Evolutionary conservation across 176 grass and related monocot species (phyloP), one percentile per base, ranked within the genome.

Genomic region (Melocanna baccifera): DNA sequence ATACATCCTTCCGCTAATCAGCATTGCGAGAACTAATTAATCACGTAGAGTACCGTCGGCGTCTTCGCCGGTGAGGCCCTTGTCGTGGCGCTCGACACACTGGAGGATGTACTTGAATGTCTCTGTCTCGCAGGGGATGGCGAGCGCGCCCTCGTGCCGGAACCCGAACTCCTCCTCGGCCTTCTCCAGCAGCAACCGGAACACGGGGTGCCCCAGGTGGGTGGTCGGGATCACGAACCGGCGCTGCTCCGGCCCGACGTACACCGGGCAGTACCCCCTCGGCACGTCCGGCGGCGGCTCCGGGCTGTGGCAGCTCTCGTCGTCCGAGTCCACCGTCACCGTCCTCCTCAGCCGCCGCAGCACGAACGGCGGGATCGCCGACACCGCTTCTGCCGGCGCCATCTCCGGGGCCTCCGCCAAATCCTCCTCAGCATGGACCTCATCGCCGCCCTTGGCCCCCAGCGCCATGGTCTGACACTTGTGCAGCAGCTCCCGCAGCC

Each of bases 91-190:
- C 52, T 91, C 79, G 81, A 93, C 84, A 80, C 92, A 93, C 87
- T 98, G 92, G 77, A 98, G 93, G 36, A 98, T 98, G 89, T 95
- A 95, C 85, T 92, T 93, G 73, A 98, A 98, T 7, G 93, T 71
- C 83, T 98, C 88, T 16, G 85, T 89, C 43, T 98, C 96, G 82
- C 91, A 89, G 20, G 93, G 96, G 74, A 95, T 86, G 34, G 79
- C 87, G 66, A 98, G 89, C 25, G 87, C 90, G 30, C 96, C 96
- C 32, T 91, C 62, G 20, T 83, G 88, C 43, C 72, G 81, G 64
- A 91, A 93, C 29, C 96, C 96, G 62, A 94, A 98, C 78, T 88
- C 89, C 85, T 93, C 87, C 71, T 93, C 87, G 9, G 96, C 92
- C 85, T 98, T 98, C 82, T 88, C 91, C 61, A 98, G 89, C 40